Evolutionary conservation across 768 basidiomycete genomes (phyloP), one percentile per base, ranked within the genome.

Genomic region (Termitomyces sp.): DNA sequence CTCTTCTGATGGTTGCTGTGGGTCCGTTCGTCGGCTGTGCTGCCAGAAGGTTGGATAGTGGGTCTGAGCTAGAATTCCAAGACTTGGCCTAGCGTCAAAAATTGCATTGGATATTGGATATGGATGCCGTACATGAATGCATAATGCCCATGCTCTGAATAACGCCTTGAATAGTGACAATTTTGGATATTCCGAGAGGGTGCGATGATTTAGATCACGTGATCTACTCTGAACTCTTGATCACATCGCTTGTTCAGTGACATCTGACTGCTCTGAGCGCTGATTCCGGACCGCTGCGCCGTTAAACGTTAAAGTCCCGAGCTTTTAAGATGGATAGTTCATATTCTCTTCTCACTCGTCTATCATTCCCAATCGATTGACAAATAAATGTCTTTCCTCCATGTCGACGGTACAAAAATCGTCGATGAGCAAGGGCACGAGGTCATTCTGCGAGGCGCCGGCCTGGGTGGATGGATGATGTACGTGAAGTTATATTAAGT

Each of bases 401-500:
- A 73, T 56, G 81, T 86, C 18, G 74, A 75, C 26, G 84, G 85
- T 24, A 82, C 79, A 34, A 83, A 81, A 64, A 73, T 88, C 64
- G 78, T 88, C 57, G 78, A 86, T 61, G 77, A 75, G 45, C 70
- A 77, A 26, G 83, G 80, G 15, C 73, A 79, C 12, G 79, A 85
- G 62, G 74, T 87, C 33, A 76, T 86, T 55, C 75, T 88, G 48
- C 76, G 83, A 13, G 90, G 90, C 28, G 88, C 88, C 20, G 87
- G 88, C 46, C 75, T 91, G 16, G 88, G 88, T 49, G 88, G 89
- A 68, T 90, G 88, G 86, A 87, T 90, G 84, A 88, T 82, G 87
- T 88, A 67, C 20, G 60, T 60, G n/a, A 13, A 42, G 15, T 31
- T 29, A 13, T 20, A 15, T 13, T 48, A n/a, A 5, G 10, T 31